These are phyloP conservation scores for Apodospora peruviana DNA, from an alignment of 495 filamentous ascomycete genomes.

Conservation along the genomic window DNA sequence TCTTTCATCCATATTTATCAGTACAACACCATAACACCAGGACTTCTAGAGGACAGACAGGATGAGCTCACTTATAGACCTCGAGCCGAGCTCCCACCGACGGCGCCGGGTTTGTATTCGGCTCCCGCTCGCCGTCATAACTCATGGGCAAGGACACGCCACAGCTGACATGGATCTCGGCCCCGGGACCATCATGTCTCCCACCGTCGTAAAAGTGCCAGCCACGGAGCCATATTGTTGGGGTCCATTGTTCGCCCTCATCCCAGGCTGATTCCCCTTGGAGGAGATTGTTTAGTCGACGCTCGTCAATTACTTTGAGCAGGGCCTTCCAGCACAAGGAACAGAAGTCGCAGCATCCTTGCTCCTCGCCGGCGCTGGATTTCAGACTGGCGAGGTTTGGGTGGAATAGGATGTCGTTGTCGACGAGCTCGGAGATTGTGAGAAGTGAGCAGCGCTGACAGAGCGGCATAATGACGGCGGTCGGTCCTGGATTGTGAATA, in stretches of 20 bases:
- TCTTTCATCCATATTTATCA: no score
- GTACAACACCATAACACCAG: no score
- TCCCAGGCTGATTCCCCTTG: slow-evolving; percentile 4
- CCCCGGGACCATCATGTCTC: not conserved
- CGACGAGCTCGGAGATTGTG: slow-evolving; percentile 3
- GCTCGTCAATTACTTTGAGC: not conserved
- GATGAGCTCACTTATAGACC: not conserved
- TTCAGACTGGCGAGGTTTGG: slow-evolving; percentile 2
- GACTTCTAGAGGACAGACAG: no score
- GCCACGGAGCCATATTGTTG: slow-evolving; percentile 7
- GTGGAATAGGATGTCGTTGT: slow-evolving; percentile 5
- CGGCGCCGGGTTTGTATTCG: not conserved
- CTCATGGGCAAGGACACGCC: no score
- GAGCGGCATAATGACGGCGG: slow-evolving; percentile 1
- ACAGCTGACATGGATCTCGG: not conserved
- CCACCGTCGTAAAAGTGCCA: slow-evolving; percentile 1
- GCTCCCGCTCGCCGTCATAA: not conserved
- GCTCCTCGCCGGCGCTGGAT: slow-evolving; percentile 1
- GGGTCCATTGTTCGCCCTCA: slow-evolving; percentile 3
- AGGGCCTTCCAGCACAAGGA: slow-evolving; percentile 4
- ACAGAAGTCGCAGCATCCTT: slow-evolving; percentile 10
- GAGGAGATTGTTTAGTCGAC: slow-evolving; percentile 1
- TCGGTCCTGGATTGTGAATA: no score
- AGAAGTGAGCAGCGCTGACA: slow-evolving; percentile 3
- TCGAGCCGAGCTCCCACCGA: not conserved